These are phyloP conservation scores for Cordyceps javanica DNA, from an alignment of 2,329 filamentous ascomycete genomes.

Conservation along the genomic window DNA sequence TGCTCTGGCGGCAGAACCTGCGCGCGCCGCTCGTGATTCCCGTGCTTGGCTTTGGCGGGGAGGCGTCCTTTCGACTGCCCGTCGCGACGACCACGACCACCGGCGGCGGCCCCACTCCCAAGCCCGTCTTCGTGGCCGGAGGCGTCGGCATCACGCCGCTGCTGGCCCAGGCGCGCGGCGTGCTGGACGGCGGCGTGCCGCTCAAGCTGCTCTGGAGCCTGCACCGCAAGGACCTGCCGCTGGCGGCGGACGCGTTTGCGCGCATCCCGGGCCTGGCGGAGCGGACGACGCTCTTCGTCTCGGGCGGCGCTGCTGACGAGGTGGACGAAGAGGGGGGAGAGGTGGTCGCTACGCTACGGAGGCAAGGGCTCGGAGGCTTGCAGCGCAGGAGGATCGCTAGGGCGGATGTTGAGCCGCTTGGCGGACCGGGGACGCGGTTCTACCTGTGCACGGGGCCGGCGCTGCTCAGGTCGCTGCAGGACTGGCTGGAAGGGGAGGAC, in stretches of 20 bases:
- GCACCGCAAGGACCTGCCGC: conserved; percentile 50
- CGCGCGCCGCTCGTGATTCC: conserved; percentile 54
- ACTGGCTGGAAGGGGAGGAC: conserved; percentile 49
- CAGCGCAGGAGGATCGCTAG: conserved; percentile 32
- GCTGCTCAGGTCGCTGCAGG: conserved; percentile 35
- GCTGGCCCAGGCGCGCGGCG: conserved; percentile 55
- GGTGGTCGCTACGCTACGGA: conserved; percentile 28
- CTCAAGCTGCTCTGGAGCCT: conserved; percentile 66
- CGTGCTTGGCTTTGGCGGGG: conserved; percentile 68
- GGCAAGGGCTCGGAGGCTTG: conserved; percentile 27
- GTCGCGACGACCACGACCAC: background rate
- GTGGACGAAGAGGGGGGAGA: conserved; percentile 25
- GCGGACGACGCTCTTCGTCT: conserved; percentile 59
- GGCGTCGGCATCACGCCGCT: conserved; percentile 82
- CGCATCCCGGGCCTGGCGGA: conserved; percentile 44
- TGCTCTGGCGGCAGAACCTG: conserved; percentile 55
- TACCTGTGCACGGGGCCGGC: conserved; percentile 42
- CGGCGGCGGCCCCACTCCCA: conserved; percentile 18
- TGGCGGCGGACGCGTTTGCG: conserved; percentile 55
- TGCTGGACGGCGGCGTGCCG: conserved; percentile 31
- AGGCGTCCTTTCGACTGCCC: conserved; percentile 36
- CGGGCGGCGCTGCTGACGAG: conserved; percentile 35
- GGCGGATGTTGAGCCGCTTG: conserved; percentile 36
- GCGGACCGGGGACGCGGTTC: conserved; percentile 40
- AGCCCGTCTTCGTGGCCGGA: conserved; percentile 60